A percentile compares a stretch with the other conserved stretches of the same genome.
phyloP scores from a whole-genome alignment of 331 rosid species.

The Prunus yedoensis region DNA sequence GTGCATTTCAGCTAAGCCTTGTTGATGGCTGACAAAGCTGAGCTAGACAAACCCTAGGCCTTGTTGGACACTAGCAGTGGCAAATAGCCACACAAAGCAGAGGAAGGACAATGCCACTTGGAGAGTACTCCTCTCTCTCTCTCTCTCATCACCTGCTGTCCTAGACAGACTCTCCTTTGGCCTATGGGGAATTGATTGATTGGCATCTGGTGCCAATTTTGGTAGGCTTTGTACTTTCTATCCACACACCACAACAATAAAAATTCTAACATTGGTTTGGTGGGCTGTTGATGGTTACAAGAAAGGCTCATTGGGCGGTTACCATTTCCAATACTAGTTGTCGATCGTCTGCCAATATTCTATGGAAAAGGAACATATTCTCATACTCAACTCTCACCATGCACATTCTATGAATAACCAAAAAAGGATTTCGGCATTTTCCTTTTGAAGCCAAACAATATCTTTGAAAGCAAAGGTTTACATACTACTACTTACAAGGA shows the following conservation, averaged over 20 bases:
- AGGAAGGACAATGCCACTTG: no score
- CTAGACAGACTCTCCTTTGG: not conserved
- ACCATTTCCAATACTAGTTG: not conserved
- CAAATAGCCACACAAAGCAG: no score
- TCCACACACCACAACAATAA: no score
- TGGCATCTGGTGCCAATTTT: slow-evolving; percentile 19
- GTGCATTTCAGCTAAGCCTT: no score
- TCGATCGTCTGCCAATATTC: not conserved
- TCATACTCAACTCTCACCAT: not conserved
- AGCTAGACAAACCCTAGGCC: no score
- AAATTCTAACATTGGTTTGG: not conserved
- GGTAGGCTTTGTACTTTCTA: slow-evolving; percentile 1
- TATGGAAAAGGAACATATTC: slow-evolving; percentile 24
- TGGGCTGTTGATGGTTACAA: slow-evolving; percentile 13
- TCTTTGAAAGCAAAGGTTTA: no score
- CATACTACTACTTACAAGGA: not conserved
- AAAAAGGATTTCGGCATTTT: not conserved
- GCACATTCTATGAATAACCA: not conserved
- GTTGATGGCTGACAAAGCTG: no score
- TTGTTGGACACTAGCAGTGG: no score
- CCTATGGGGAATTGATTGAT: not conserved
- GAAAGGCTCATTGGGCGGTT: slow-evolving; percentile 1
- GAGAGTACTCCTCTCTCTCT: no score
- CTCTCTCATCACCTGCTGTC: no score
- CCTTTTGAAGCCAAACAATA: not conserved